phyloP scores from a whole-genome alignment of 768 basidiomycete species.

The Porphyrellus cyaneotinctus region DNA sequence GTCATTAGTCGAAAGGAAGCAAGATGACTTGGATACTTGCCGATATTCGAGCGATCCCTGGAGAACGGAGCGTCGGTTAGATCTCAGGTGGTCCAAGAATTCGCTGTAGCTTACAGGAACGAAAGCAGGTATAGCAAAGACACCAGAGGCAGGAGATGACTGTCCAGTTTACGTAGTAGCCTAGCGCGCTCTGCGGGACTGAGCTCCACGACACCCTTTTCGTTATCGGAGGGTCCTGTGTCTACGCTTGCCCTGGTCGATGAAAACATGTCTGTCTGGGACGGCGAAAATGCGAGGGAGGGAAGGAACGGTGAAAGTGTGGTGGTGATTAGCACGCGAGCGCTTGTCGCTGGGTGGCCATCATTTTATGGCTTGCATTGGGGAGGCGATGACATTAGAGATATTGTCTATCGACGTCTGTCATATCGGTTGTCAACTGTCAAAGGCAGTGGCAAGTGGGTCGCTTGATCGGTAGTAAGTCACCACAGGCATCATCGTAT shows the following conservation, averaged over 20 bases:
- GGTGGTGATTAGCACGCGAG: not conserved
- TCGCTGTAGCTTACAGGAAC: constrained; percentile 37
- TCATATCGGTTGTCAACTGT: too few relatives aligned
- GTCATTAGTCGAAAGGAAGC: not conserved
- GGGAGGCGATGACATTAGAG: too few relatives aligned
- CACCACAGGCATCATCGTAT: too few relatives aligned
- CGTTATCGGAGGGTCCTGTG: constrained; percentile 2
- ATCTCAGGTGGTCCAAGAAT: not conserved
- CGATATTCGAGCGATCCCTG: constrained; percentile 45
- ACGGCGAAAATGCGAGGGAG: not conserved
- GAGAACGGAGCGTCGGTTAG: not conserved
- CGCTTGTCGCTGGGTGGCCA: not conserved
- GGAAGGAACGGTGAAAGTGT: not conserved
- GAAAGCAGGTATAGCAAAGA: constrained; percentile 44
- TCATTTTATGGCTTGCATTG: not conserved
- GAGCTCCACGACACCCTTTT: constrained; percentile 16
- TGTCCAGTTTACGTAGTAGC: constrained; percentile 41
- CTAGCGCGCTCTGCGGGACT: constrained; percentile 21
- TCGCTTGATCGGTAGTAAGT: too few relatives aligned
- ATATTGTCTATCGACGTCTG: too few relatives aligned
- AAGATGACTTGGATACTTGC: constrained; percentile 21
- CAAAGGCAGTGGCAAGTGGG: too few relatives aligned
- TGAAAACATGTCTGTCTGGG: constrained; percentile 12
- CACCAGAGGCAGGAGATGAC: constrained; percentile 42
- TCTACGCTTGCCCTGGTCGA: constrained; percentile 12